Evolutionary conservation across 768 basidiomycete genomes (phyloP).

Genomic region (Porphyrellus cyaneotinctus): DNA sequence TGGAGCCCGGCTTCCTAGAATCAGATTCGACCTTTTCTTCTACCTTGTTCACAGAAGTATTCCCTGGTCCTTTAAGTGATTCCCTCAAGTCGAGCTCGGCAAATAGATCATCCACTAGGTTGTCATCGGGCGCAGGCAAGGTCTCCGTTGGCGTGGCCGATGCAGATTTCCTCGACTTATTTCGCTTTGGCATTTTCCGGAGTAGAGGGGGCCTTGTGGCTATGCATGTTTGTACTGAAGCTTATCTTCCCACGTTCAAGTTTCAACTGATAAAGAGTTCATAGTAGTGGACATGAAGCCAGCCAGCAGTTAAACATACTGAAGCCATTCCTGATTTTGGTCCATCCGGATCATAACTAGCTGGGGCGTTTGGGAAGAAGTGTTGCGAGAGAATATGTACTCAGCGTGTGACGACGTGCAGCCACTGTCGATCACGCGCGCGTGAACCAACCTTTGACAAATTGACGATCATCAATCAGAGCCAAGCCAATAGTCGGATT

Average conservation of each 20-base stretch:
- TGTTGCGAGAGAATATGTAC: no score
- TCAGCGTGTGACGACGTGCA: background rate
- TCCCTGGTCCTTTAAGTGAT: slow-evolving; percentile 43
- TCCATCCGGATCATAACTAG: no score
- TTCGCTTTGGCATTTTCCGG: slow-evolving; percentile 39
- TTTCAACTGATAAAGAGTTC: no score
- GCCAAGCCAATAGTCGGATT: background rate
- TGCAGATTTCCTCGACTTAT: slow-evolving; percentile 49
- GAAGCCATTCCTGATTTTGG: no score
- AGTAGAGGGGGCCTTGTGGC: slow-evolving; percentile 9
- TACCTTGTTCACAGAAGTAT: slow-evolving; percentile 29
- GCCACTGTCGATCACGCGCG: slow-evolving; percentile 5
- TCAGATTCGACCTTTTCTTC: slow-evolving; percentile 14
- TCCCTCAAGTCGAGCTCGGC: slow-evolving; percentile 69
- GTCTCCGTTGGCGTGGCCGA: slow-evolving; percentile 22
- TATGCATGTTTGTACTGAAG: background rate
- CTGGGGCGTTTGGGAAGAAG: no score
- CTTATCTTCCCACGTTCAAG: background rate
- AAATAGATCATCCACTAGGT: slow-evolving; percentile 71
- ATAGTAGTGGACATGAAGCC: no score
- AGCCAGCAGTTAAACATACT: no score
- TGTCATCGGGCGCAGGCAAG: slow-evolving; percentile 39
- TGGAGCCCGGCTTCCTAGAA: slow-evolving; percentile 52
- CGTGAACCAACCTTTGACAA: background rate
- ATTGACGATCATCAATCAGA: background rate